A percentile compares a stretch with the other conserved stretches of the same genome.
Evolutionary conservation across 2,329 filamentous ascomycete genomes (phyloP).

Genomic region (Helotiales sp.): DNA sequence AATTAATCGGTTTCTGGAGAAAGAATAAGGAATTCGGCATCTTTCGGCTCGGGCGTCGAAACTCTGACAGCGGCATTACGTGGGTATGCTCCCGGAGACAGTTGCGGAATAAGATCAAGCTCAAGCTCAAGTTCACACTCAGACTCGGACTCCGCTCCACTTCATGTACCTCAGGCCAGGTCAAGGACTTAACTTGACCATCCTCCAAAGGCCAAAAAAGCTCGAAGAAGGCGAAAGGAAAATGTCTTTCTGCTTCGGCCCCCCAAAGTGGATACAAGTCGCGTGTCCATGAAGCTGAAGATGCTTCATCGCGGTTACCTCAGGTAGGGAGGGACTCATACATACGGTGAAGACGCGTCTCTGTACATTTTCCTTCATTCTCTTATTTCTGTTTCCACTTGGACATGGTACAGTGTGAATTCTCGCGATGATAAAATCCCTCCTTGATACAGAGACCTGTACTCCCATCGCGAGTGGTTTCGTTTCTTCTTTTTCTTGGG

Average conservation of each 20-base stretch:
- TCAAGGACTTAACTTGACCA: neutral
- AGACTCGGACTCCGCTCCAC: neutral
- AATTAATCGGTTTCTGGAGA: neutral
- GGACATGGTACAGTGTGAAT: neutral
- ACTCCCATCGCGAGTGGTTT: conserved; percentile 3
- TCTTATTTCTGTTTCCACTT: neutral
- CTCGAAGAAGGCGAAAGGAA: neutral
- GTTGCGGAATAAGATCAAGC: neutral
- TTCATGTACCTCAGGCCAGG: neutral
- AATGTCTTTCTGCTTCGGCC: neutral
- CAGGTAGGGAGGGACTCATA: neutral
- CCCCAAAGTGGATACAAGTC: conserved; percentile 1
- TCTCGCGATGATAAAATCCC: conserved; percentile 9
- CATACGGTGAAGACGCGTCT: conserved; percentile 8
- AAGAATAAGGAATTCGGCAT: neutral
- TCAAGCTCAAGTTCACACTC: neutral
- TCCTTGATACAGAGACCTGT: conserved; percentile 14
- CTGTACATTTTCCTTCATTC: neutral
- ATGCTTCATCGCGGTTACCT: conserved; percentile 5
- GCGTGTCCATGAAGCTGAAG: conserved; percentile 6
- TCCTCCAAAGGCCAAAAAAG: neutral
- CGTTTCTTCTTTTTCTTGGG: neutral
- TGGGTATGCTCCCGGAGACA: neutral
- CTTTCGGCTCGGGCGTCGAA: neutral
- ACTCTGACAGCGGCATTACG: neutral